A percentile compares a stretch with the other conserved stretches of the same genome.
These are phyloP conservation scores for Arbutus unedo DNA, from an alignment of 148 eudicot species.

Conservation along the genomic window DNA sequence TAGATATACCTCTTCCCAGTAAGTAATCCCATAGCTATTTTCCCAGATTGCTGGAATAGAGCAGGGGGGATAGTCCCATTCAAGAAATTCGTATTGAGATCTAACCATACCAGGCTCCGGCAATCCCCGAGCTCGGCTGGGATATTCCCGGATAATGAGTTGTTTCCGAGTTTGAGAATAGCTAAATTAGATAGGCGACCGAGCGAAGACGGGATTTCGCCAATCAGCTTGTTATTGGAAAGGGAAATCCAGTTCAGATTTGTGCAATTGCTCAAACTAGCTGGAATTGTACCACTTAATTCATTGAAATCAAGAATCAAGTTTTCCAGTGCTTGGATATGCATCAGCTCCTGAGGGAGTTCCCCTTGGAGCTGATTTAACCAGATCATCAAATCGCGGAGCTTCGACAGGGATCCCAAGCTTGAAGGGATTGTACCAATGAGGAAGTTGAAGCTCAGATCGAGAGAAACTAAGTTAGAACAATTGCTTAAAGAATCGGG, in stretches of 20 bases:
- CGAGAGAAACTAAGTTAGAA: slow-evolving; percentile 48
- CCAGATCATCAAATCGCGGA: slow-evolving; percentile 53
- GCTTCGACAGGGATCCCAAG: slow-evolving; percentile 43
- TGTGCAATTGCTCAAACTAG: slow-evolving; percentile 49
- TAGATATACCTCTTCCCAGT: slow-evolving; percentile 70
- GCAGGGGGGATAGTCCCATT: slow-evolving; percentile 65
- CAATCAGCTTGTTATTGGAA: slow-evolving; percentile 55
- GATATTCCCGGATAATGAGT: slow-evolving; percentile 58
- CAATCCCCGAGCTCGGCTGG: slow-evolving; percentile 80
- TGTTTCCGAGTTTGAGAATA: slow-evolving; percentile 71
- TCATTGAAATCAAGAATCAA: slow-evolving; percentile 56
- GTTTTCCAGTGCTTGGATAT: slow-evolving; percentile 37
- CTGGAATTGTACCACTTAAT: slow-evolving; percentile 42
- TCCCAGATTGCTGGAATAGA: slow-evolving; percentile 70
- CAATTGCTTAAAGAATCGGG: slow-evolving; percentile 46
- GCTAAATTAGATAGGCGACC: slow-evolving; percentile 60
- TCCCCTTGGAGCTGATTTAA: slow-evolving; percentile 51
- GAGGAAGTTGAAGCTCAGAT: slow-evolving; percentile 51
- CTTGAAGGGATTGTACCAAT: slow-evolving; percentile 43
- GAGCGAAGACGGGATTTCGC: slow-evolving; percentile 68
- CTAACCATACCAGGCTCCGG: slow-evolving; percentile 72
- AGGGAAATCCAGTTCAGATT: slow-evolving; percentile 54
- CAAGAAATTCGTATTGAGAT: slow-evolving; percentile 66
- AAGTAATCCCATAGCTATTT: slow-evolving; percentile 51
- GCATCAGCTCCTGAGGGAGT: slow-evolving; percentile 53